Evolutionary conservation across 108 stramenopile species (phyloP), one percentile per base, ranked within the genome.

Genomic region (Bacterosira constricta): DNA sequence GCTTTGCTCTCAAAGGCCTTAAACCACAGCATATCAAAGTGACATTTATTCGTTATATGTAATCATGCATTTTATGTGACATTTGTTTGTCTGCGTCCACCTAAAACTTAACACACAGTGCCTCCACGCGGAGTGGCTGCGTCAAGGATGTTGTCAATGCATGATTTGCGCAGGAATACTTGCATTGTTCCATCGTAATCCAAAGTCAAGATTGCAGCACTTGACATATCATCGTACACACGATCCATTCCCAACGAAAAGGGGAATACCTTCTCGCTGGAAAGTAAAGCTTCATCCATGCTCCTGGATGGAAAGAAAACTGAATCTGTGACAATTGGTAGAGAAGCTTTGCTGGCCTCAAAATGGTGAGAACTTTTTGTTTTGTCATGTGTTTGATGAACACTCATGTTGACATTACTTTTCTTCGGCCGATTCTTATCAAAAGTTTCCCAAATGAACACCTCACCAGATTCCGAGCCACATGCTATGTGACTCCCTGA

Each of bases 401-500:
- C 36, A 34, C 59, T 65, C 37, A 52, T 60, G 55, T 51, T 69
- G 46, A 38, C 46, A 21, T 23, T 47, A 27, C 65, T 56, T 39
- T 77, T 68, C 69, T 45, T 70, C 13, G 46, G 58, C 51, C 63
- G 50, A 15, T 69, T 78, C 62, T 75, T 80, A 38, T 74, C 73
- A 29, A 70, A 25, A 4, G 67, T 70, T 20, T 69, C 68, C 85
- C 85, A 86, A 32, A 88, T 62, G 39, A 77, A 75, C 12, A 86
- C 86, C 29, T 86, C 73, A 6, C 90, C 90, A 21, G 84, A 76
- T 66, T 92, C 90, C 29, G 84, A 85, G 8, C 89, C 90, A 41
- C 74, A 78, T 30, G 88, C 85, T 23, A 90, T 85, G 55, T 52
- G 37, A n/a, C n/a, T 85, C 78, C 84, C 87, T 66, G 85, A 85